These are phyloP conservation scores for Lipomyces kockii DNA, from an alignment of 805 yeast genomes.

Conservation along the genomic window DNA sequence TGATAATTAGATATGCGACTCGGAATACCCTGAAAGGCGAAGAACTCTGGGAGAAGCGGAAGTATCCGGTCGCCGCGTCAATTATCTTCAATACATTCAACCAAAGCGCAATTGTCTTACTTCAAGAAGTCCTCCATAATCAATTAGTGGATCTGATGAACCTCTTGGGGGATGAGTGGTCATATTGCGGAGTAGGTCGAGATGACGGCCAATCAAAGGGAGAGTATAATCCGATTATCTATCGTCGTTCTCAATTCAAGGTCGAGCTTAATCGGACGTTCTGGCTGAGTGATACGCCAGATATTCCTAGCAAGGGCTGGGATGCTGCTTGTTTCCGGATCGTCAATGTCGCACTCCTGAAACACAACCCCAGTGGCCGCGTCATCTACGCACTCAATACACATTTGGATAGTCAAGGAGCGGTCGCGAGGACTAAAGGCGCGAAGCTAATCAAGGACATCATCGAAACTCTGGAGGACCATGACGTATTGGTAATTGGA, in stretches of 20 bases:
- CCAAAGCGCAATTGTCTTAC: constrained; percentile 49
- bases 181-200: constrained; percentile 57
- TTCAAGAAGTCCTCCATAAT: constrained; percentile 55
- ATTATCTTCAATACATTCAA: constrained; percentile 49
- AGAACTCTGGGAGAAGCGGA: constrained; percentile 53
- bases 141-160: constrained; percentile 54
- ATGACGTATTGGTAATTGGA: constrained; percentile 49
- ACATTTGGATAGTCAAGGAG: constrained; percentile 58
- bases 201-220: constrained; percentile 57
- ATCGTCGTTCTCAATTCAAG: constrained; percentile 48
- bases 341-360: constrained; percentile 47
- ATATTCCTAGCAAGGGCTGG: constrained; percentile 57
- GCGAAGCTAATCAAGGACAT: constrained; percentile 50
- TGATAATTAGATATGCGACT: constrained; percentile 39
- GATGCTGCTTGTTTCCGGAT: constrained; percentile 54
- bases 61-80: constrained; percentile 47
- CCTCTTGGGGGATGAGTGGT: constrained; percentile 49
- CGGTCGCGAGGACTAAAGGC: constrained; percentile 52
- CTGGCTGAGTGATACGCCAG: constrained; percentile 63
- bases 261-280: constrained; percentile 51
- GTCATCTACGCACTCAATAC: constrained; percentile 50
- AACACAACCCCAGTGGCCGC: constrained; percentile 39
- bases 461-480: constrained; percentile 46
- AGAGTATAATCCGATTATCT: constrained; percentile 58
- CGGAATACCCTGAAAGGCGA: constrained; percentile 45